These are phyloP conservation scores for Porogramme epimiltina DNA, from an alignment of 1,284 basidiomycete species.

Conservation along the genomic window DNA sequence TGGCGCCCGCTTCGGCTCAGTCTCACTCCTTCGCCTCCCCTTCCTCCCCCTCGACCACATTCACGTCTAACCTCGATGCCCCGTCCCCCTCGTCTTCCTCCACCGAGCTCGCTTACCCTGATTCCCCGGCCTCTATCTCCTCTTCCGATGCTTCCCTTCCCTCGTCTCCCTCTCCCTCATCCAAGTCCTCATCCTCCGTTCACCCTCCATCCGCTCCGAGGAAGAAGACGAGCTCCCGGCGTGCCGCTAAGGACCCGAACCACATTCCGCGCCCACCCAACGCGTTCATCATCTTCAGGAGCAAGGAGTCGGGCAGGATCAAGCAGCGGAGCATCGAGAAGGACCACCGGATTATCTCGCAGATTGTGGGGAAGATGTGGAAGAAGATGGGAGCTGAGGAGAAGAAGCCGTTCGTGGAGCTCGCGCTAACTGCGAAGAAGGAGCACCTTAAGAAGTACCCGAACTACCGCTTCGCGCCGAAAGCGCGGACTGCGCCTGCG, in stretches of 20 bases:
- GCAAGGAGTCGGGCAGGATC: slow-evolving; percentile 54
- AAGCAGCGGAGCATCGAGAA: slow-evolving; percentile 45
- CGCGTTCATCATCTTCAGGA: slow-evolving; percentile 86
- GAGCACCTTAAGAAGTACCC: slow-evolving; percentile 47
- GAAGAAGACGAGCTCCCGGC: slow-evolving; percentile 10
- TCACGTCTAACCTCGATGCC: no score
- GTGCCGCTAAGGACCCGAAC: slow-evolving; percentile 25
- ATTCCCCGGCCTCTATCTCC: neutral
- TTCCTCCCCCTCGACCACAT: no score
- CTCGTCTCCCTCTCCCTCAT: neutral
- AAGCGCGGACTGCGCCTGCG: slow-evolving; percentile 16
- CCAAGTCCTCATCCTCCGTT: neutral
- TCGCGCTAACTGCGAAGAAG: slow-evolving; percentile 53
- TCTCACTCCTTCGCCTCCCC: no score
- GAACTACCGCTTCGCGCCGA: slow-evolving; percentile 49
- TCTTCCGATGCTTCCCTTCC: slow-evolving; percentile 1
- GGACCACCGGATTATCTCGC: slow-evolving; percentile 60
- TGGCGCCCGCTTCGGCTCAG: no score
- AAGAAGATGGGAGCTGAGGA: slow-evolving; percentile 44
- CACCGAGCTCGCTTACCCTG: neutral
- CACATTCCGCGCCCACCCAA: slow-evolving; percentile 85
- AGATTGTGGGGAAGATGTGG: slow-evolving; percentile 59
- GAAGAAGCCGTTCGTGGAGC: slow-evolving; percentile 35
- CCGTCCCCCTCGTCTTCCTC: neutral
- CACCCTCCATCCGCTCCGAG: slow-evolving; percentile 7